Conservation (phyloP, 2,329 filamentous ascomycete genomes). For the Beauveria bassiana region DNA sequence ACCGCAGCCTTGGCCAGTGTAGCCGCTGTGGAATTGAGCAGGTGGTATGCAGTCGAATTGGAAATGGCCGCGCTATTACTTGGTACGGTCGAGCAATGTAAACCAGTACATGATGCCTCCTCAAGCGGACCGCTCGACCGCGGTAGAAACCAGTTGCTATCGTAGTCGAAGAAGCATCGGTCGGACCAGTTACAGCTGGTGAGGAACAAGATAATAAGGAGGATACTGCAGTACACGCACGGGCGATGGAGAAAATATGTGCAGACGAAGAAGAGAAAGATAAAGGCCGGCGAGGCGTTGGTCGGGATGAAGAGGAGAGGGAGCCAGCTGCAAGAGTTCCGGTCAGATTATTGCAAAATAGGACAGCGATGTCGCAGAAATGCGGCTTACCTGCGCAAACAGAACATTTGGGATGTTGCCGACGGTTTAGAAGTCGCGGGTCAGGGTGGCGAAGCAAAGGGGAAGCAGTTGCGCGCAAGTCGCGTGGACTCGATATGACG, state of each 20-base stretch:
- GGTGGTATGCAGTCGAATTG: conserved; percentile 43
- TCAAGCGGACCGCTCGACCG: conserved; percentile 35
- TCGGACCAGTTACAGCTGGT: conserved; percentile 87
- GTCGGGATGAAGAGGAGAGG: conserved; percentile 83
- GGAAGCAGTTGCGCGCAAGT: background rate
- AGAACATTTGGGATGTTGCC: conserved; percentile 46
- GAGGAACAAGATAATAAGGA: conserved; percentile 89
- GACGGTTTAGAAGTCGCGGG: background rate
- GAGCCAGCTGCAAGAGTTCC: conserved; percentile 56
- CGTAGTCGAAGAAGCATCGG: conserved; percentile 87
- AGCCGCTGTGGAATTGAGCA: conserved; percentile 62
- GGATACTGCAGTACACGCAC: conserved; percentile 94
- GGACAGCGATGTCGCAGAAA: background rate
- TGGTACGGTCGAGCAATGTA: conserved; percentile 13
- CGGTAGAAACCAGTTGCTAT: conserved; percentile 89
- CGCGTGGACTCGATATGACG: too few relatives aligned
- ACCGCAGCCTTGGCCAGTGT: conserved; percentile 60
- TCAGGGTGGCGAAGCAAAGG: background rate
- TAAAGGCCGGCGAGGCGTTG: conserved; percentile 77
- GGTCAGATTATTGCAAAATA: background rate
- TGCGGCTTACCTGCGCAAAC: conserved; percentile 46
- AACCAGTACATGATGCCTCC: conserved; percentile 17
- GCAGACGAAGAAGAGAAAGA: conserved; percentile 81
- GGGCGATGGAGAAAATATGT: conserved; percentile 95
- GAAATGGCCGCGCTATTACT: conserved; percentile 25